Conservation (phyloP, 352 stramenopile genomes). For the Phytophthora kernoviae region DNA sequence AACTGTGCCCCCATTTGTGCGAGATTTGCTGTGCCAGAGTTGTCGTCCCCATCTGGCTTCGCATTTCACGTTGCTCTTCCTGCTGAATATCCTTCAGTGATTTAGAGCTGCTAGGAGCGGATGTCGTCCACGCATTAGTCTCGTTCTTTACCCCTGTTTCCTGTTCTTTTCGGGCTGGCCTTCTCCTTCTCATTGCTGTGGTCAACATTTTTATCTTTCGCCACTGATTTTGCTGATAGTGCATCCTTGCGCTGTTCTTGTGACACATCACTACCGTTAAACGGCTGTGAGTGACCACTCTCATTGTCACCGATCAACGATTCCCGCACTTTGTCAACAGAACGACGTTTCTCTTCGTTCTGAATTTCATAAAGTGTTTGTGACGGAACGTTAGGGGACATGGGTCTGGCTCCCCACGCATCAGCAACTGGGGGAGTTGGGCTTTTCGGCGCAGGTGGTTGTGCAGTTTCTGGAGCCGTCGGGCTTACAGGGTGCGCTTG, state of each 20-base stretch:
- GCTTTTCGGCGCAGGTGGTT: conserved; percentile 20
- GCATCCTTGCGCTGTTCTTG: conserved; percentile 11
- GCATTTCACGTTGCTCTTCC: conserved; percentile 76
- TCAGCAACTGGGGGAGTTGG: conserved; percentile 17
- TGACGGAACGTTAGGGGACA: conserved; percentile 21
- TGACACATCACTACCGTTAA: background rate
- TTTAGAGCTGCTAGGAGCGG: conserved; percentile 26
- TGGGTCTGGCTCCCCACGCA: conserved; percentile 39
- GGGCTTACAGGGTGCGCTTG: conserved; percentile 14
- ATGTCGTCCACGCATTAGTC: conserved; percentile 47
- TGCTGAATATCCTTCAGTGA: conserved; percentile 86
- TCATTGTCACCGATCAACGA: conserved; percentile 3
- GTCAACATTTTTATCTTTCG: conserved; percentile 12
- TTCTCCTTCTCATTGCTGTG: conserved; percentile 36
- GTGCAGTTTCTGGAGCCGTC: conserved; percentile 14
- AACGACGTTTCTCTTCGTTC: conserved; percentile 49
- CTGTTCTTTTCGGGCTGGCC: conserved; percentile 33
- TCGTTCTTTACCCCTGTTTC: conserved; percentile 30
- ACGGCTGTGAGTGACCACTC: background rate
- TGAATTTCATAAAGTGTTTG: conserved; percentile 48
- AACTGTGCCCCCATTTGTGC: conserved; percentile 85
- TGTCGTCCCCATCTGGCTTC: conserved; percentile 54
- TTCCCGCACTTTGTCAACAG: conserved; percentile 16
- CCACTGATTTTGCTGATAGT: conserved; percentile 20
- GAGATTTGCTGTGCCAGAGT: conserved; percentile 44